Evolutionary conservation across 352 stramenopile genomes (phyloP), one percentile per base, ranked within the genome.

Genomic region (Phytophthora pisi): DNA sequence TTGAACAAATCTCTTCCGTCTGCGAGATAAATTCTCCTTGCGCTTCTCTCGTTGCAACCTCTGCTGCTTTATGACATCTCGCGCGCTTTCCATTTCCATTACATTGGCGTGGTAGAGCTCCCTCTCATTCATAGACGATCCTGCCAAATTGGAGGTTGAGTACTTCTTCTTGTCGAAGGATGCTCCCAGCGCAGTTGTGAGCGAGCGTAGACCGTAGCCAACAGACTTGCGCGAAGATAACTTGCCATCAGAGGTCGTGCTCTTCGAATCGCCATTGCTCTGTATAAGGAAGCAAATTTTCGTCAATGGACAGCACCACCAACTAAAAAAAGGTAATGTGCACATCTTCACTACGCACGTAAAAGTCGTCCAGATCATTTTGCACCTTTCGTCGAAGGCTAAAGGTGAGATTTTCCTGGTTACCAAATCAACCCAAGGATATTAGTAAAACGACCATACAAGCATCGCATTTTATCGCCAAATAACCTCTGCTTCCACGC

Each of bases 161-260:
- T 72, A 64, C 49, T 76, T 78, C n/a, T 69, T 61, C 40, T 74
- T 67, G 26, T 73, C 65, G 2, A 53, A 61, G 28, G 50, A 45
- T 49, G 69, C 70, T 30, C 72, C 68, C 5, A 92, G 69, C 13
- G 77, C 71, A 8, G 77, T 74, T 9, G 77, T 88, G 24, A 92
- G 83, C 3, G 83, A 92, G 3, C 83, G 81, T 11, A 92, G 53
- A 1, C 83, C 86, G 54, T 92, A 92, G 0, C 84, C 84, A 46
- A 70, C 65, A 10, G 86, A 95, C 49, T 84, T 89, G 9, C 71
- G 62, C 5, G 65, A 74, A 13, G 68, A 67, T 11, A 78, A 16
- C 23, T 68, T 73, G 8, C 30, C 36, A 43, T 43, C 51, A 9
- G 34, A 18, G 30, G 23, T 49, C 3, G 10, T 18, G 10, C 16